These are phyloP conservation scores for Amborella trichopoda DNA, from an alignment of 164 flowering plant genomes.

Conservation along the genomic window DNA sequence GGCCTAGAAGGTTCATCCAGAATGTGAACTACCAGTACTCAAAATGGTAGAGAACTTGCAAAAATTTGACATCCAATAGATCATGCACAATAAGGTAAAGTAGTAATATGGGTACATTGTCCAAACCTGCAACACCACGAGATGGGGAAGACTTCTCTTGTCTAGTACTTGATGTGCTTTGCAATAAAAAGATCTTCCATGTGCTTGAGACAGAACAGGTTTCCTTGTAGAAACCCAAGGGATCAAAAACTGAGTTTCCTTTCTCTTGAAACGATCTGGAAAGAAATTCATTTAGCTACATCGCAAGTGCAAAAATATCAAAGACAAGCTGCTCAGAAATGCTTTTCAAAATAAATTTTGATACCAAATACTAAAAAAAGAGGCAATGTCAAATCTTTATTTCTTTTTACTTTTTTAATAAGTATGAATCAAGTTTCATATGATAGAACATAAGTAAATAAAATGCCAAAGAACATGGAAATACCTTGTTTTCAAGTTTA, in stretches of 20 bases:
- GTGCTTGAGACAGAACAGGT: no score
- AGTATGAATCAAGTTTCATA: background rate
- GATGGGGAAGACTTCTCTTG: conserved; percentile 54
- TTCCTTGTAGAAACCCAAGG: conserved; percentile 60
- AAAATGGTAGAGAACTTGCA: no score
- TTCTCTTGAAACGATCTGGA: conserved; percentile 24
- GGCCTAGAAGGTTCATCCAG: no score
- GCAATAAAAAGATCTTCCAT: conserved; percentile 43
- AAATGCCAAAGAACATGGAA: background rate
- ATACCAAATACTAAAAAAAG: background rate
- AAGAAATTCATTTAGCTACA: conserved; percentile 8
- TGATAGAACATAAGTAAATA: background rate
- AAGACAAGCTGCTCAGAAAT: background rate
- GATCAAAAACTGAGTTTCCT: conserved; percentile 61
- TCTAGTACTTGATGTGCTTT: conserved; percentile 54
- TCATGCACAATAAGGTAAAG: no score
- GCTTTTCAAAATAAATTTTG: background rate
- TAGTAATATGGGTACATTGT: no score
- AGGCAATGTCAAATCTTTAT: no score
- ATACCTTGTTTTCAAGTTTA: background rate
- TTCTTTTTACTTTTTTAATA: no score
- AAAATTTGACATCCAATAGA: no score
- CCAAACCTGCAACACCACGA: conserved; percentile 82
- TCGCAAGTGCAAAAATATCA: background rate
- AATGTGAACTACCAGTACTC: no score